A percentile compares a stretch with the other conserved stretches of the same genome.
Conservation (phyloP, 2,329 filamentous ascomycete genomes). For the Fusarium chaquense region DNA sequence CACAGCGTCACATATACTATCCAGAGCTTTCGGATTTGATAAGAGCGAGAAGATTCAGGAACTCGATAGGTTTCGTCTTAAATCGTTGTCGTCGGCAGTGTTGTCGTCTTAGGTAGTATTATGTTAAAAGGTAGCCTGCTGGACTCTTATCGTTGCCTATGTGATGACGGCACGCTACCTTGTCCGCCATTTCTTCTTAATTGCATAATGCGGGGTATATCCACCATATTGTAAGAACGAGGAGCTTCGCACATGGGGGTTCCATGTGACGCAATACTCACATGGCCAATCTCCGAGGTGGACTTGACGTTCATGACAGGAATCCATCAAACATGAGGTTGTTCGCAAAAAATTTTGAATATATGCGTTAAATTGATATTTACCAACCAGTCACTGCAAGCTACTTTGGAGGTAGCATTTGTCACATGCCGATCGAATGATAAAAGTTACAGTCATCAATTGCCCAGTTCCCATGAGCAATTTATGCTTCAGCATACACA, state of each 20-base stretch:
- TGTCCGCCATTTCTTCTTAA: conserved; percentile 18
- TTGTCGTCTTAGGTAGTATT: conserved; percentile 38
- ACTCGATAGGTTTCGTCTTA: conserved; percentile 10
- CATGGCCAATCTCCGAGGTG: conserved; percentile 27
- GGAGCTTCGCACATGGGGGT: not conserved
- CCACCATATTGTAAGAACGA: conserved; percentile 31
- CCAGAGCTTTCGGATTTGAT: not conserved
- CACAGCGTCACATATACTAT: conserved; percentile 7
- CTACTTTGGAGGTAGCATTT: not conserved
- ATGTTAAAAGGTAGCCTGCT: conserved; percentile 40
- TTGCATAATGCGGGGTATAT: conserved; percentile 47
- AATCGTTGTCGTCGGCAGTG: conserved; percentile 39
- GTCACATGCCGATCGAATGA: not conserved
- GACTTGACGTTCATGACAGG: conserved; percentile 2
- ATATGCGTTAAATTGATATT: not conserved
- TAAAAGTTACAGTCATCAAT: not conserved
- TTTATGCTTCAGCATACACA: conserved; percentile 17
- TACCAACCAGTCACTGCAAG: not conserved
- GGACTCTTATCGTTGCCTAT: conserved; percentile 50
- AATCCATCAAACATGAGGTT: conserved; percentile 23
- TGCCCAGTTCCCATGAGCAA: conserved; percentile 1
- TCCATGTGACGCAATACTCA: conserved; percentile 52
- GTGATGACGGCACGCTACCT: conserved; percentile 51
- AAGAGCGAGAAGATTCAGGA: not conserved
- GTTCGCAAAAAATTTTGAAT: conserved; percentile 12